Evolutionary conservation across 768 basidiomycete genomes (phyloP).

Genomic region (Aureoboletus auriporus): DNA sequence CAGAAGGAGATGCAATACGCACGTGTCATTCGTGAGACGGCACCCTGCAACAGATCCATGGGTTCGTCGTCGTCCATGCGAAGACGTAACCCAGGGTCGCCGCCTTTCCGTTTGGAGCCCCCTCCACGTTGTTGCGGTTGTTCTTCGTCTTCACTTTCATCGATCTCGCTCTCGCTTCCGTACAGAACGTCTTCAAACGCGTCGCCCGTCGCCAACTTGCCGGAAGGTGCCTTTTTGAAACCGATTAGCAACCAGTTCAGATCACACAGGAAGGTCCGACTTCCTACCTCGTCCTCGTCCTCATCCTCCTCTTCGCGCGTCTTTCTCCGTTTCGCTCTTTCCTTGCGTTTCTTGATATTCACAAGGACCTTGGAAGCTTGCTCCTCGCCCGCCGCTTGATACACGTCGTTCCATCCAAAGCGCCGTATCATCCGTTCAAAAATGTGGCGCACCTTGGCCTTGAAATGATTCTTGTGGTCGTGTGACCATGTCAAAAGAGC

Average conservation of each 20-base stretch:
- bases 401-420: slow-evolving; percentile 84
- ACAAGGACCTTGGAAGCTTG: slow-evolving; percentile 85
- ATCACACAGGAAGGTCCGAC: not conserved
- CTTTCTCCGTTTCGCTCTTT: slow-evolving; percentile 87
- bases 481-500: slow-evolving; percentile 89
- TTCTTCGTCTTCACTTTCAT: slow-evolving; percentile 64
- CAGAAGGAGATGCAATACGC: slow-evolving; percentile 24
- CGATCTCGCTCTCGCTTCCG: slow-evolving; percentile 90
- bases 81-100: slow-evolving; percentile 57
- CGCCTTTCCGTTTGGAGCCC: slow-evolving; percentile 33
- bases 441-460: slow-evolving; percentile 92
- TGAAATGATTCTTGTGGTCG: slow-evolving; percentile 99
- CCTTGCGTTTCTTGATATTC: slow-evolving; percentile 95
- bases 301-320: slow-evolving; percentile 53
- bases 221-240: slow-evolving; percentile 35
- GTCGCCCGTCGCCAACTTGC: slow-evolving; percentile 63
- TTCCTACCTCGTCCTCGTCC: slow-evolving; percentile 48
- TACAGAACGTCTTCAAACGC: slow-evolving; percentile 98
- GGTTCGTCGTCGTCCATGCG: slow-evolving; percentile 89
- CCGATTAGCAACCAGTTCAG: slow-evolving; percentile 7
- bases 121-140: slow-evolving; percentile 23
- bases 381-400: slow-evolving; percentile 67
- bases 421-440: slow-evolving; percentile 93
- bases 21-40: slow-evolving; percentile 68
- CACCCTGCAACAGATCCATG: slow-evolving; percentile 89